These are phyloP conservation scores for Allantophomopsis lycopodina DNA, from an alignment of 2,329 filamentous ascomycete species.

Conservation along the genomic window DNA sequence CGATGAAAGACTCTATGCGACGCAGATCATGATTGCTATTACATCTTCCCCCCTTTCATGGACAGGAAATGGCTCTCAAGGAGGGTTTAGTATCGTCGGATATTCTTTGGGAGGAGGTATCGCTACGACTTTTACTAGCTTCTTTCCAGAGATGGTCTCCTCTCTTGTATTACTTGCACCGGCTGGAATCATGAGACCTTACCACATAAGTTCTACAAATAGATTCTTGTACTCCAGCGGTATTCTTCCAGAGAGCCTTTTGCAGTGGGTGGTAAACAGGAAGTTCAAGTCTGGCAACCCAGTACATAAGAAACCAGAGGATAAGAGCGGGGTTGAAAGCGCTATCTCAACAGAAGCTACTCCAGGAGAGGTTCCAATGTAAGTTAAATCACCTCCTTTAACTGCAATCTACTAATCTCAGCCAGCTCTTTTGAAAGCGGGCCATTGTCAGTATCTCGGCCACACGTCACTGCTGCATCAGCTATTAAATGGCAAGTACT, in stretches of 20 bases:
- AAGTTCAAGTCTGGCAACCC: conserved; percentile 1
- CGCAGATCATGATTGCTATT: conserved; percentile 52
- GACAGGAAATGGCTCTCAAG: conserved; percentile 25
- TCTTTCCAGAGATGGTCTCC: conserved; percentile 54
- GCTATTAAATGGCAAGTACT: conserved; percentile 42
- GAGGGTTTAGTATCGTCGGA: conserved; percentile 57
- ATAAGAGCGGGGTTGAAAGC: not conserved
- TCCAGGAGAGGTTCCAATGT: conserved; percentile 3
- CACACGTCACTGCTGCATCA: conserved; percentile 8
- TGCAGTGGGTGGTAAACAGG: conserved; percentile 6
- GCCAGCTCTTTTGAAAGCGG: conserved; percentile 4
- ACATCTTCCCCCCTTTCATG: conserved; percentile 46
- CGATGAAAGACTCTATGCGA: conserved; percentile 48
- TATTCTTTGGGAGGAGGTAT: conserved; percentile 74
- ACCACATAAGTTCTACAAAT: conserved; percentile 34
- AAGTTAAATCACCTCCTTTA: no score
- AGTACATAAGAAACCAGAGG: not conserved
- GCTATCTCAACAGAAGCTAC: conserved; percentile 1
- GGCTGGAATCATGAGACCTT: conserved; percentile 52
- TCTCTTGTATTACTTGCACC: conserved; percentile 68
- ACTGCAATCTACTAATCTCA: not conserved
- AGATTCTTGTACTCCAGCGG: conserved; percentile 40
- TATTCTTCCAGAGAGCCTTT: conserved; percentile 34
- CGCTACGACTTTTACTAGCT: conserved; percentile 52
- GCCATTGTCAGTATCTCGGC: conserved; percentile 6